Evolutionary conservation across 192 early-diverging fungal genomes (phyloP).

Genomic region (Umbelopsis isabellina): DNA sequence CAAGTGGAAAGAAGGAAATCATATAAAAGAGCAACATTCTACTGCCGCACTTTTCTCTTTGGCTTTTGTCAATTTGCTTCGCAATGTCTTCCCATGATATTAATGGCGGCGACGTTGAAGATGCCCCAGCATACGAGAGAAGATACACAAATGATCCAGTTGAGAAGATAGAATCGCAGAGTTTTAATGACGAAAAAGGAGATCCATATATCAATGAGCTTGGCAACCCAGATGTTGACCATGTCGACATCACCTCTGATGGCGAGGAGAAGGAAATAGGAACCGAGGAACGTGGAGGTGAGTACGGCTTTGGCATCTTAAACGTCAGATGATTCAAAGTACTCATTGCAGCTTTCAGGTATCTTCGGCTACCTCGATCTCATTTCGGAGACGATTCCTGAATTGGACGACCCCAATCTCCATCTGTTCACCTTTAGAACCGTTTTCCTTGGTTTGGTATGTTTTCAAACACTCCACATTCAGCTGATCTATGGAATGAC

Average conservation of each 20-base stretch:
- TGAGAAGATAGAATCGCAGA: neutral
- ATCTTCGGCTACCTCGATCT: conserved; percentile 9
- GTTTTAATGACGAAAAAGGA: neutral
- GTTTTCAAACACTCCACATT: neutral
- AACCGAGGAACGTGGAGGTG: conserved; percentile 3
- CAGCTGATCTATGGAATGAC: neutral
- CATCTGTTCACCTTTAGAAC: conserved; percentile 11
- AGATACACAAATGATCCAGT: neutral
- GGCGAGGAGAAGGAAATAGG: neutral
- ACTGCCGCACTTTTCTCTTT: neutral
- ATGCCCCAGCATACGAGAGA: neutral
- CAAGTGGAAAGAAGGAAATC: neutral
- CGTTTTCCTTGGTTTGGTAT: neutral
- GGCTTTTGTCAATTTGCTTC: neutral
- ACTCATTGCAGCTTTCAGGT: neutral
- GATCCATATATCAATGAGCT: neutral
- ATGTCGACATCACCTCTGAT: neutral
- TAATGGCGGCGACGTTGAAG: neutral
- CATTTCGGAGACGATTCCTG: neutral
- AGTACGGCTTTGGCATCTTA: neutral
- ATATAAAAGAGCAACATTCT: neutral
- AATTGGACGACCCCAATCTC: neutral
- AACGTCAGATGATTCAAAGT: neutral
- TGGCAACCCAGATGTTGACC: neutral
- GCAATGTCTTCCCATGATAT: neutral